Evolutionary conservation across 1,139 yeast species (phyloP).

Genomic region (Meyerozyma smithsonii): DNA sequence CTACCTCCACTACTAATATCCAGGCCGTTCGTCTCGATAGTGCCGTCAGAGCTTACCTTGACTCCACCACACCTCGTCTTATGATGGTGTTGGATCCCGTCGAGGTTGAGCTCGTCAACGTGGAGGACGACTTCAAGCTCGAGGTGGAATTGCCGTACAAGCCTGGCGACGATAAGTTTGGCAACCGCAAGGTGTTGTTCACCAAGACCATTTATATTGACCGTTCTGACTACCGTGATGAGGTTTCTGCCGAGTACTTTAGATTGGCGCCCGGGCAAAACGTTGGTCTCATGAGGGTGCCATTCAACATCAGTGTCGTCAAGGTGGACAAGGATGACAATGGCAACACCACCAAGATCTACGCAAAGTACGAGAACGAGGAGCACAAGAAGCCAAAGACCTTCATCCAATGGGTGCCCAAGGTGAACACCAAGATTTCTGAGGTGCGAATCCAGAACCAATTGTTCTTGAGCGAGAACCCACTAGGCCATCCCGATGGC

Average conservation of each 20-base stretch:
- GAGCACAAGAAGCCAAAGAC: constrained; percentile 80
- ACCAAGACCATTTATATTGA: constrained; percentile 78
- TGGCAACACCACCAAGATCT: constrained; percentile 66
- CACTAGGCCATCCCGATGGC: constrained; percentile 83
- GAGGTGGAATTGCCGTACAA: constrained; percentile 79
- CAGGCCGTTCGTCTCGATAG: constrained; percentile 87
- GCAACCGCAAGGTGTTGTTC: constrained; percentile 74
- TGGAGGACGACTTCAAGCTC: constrained; percentile 70
- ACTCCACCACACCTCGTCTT: constrained; percentile 87
- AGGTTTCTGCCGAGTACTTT: constrained; percentile 60
- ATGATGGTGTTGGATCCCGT: constrained; percentile 92
- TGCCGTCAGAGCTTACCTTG: constrained; percentile 82
- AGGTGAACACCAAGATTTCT: constrained; percentile 49
- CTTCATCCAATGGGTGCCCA: constrained; percentile 95
- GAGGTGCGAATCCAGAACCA: constrained; percentile 88
- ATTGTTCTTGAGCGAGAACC: constrained; percentile 88
- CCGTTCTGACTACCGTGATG: constrained; percentile 78
- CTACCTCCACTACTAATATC: constrained; percentile 87
- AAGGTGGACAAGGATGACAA: constrained; percentile 56
- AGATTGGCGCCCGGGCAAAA: constrained; percentile 92
- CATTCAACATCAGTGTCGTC: constrained; percentile 73
- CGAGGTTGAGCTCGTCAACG: constrained; percentile 76
- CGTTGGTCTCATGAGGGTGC: constrained; percentile 94
- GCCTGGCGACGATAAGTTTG: constrained; percentile 64
- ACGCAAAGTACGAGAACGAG: constrained; percentile 73